A percentile compares a stretch with the other conserved stretches of the same genome.
Conservation (phyloP, 306 rosid genomes). For the Prunus mume region DNA sequence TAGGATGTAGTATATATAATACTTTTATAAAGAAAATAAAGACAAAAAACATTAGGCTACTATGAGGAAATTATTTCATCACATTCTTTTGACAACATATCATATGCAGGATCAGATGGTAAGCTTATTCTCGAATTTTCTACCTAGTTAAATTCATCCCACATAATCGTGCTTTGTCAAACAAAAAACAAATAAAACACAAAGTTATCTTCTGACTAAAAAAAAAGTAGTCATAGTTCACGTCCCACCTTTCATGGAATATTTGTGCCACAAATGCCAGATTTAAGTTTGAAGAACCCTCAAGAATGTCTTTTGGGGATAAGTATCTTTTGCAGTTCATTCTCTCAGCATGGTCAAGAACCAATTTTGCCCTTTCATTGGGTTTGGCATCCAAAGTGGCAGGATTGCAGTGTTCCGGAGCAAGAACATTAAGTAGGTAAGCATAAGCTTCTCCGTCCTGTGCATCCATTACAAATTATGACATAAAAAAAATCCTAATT, state of each 20-base stretch:
- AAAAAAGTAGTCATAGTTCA: not conserved
- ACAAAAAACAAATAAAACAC: not conserved
- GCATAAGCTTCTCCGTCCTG: conserved; percentile 97
- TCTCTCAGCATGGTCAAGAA: conserved; percentile 95
- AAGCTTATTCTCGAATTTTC: not conserved
- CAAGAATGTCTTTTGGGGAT: conserved; percentile 70
- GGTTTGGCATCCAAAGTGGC: conserved; percentile 72
- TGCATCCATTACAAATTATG: conserved; percentile 9
- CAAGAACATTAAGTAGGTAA: conserved; percentile 90
- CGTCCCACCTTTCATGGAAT: conserved; percentile 77
- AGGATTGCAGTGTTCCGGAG: conserved; percentile 82
- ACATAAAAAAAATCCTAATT: not conserved
- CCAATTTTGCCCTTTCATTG: conserved; percentile 64
- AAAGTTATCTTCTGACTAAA: not conserved
- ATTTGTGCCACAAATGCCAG: conserved; percentile 94
- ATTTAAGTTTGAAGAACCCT: conserved; percentile 83
- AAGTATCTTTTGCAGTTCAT: conserved; percentile 93
- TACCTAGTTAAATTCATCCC: not conserved
- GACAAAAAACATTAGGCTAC: not conserved
- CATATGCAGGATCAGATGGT: not conserved
- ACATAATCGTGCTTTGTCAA: not conserved
- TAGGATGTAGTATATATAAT: not conserved
- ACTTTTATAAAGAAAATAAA: not conserved
- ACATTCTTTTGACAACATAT: not conserved
- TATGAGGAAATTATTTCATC: not conserved